Evolutionary conservation across 352 stramenopile species (phyloP).

Genomic region (Phytopythium vexans): DNA sequence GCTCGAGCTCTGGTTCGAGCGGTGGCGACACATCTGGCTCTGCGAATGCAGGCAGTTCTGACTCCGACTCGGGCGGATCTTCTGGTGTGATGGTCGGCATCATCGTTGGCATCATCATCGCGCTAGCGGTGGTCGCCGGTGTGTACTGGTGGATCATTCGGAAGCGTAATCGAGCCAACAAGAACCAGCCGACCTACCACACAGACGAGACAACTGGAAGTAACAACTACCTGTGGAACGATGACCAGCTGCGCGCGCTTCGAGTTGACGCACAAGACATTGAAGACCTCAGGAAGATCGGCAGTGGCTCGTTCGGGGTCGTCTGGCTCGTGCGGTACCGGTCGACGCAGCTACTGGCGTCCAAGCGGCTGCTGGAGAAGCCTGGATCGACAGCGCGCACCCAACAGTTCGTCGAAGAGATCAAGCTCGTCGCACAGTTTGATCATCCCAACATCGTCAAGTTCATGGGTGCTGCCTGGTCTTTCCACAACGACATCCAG

Average conservation of each 20-base stretch:
- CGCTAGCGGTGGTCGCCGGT: too few relatives aligned
- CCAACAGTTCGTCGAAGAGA: conserved; percentile 23
- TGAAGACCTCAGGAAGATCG: conserved; percentile 14
- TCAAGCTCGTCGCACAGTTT: conserved; percentile 24
- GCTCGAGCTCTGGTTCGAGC: not conserved
- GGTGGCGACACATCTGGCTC: not conserved
- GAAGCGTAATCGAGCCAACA: not conserved
- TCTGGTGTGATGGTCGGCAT: too few relatives aligned
- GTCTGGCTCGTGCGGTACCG: conserved; percentile 25
- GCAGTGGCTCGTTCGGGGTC: conserved; percentile 11
- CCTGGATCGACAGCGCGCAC: not conserved
- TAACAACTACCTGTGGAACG: conserved; percentile 10
- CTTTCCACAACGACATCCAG: conserved; percentile 17
- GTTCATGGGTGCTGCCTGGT: conserved; percentile 29
- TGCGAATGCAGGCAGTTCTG: not conserved
- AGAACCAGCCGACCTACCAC: not conserved
- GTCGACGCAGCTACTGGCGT: conserved; percentile 14
- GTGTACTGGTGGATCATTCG: too few relatives aligned
- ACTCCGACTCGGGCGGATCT: not conserved
- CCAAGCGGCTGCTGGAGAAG: conserved; percentile 18
- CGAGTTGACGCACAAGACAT: conserved; percentile 18
- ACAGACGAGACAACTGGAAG: not conserved
- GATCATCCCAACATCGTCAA: conserved; percentile 26
- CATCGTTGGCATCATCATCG: too few relatives aligned
- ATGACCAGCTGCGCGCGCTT: conserved; percentile 12